A percentile compares a stretch with the other conserved stretches of the same genome.
These are phyloP conservation scores for Aspergillus sparsus DNA, from an alignment of 495 filamentous ascomycete species.

Conservation along the genomic window DNA sequence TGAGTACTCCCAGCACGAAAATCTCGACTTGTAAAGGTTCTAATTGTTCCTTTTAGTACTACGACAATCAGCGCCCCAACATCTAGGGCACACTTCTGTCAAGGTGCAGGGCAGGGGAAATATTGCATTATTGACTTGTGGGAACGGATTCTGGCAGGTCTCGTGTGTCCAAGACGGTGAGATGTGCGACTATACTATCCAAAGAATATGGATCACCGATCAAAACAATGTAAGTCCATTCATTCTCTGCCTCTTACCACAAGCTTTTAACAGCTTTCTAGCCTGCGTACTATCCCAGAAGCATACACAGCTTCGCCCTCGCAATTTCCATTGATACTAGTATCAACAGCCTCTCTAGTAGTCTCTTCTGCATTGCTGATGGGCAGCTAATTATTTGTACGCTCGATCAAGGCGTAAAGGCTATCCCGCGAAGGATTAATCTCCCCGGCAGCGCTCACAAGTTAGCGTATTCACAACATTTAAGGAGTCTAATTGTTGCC, in stretches of 20 bases:
- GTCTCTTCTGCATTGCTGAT: conserved; percentile 48
- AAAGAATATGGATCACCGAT: conserved; percentile 47
- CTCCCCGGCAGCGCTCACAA: conserved; percentile 46
- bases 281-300: conserved; percentile 44
- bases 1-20: conserved; percentile 19
- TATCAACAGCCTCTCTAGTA: conserved; percentile 25
- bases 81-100: conserved; percentile 42
- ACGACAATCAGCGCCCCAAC: conserved; percentile 29
- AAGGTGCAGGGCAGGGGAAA: conserved; percentile 34
- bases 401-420: conserved; percentile 34
- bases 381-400: conserved; percentile 42
- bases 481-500: conserved; percentile 45
- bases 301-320: conserved; percentile 37
- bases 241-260: background rate
- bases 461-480: conserved; percentile 42
- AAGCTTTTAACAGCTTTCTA: conserved; percentile 24
- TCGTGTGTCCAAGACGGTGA: conserved; percentile 28
- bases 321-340: conserved; percentile 20
- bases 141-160: conserved; percentile 44
- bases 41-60: conserved; percentile 25
- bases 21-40: background rate
- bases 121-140: conserved; percentile 41
- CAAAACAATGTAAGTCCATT: conserved; percentile 42
- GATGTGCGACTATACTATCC: conserved; percentile 30
- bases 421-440: conserved; percentile 46